Evolutionary conservation across 2,329 filamentous ascomycete species (phyloP).

Genomic region (Emericellopsis cladophorae): DNA sequence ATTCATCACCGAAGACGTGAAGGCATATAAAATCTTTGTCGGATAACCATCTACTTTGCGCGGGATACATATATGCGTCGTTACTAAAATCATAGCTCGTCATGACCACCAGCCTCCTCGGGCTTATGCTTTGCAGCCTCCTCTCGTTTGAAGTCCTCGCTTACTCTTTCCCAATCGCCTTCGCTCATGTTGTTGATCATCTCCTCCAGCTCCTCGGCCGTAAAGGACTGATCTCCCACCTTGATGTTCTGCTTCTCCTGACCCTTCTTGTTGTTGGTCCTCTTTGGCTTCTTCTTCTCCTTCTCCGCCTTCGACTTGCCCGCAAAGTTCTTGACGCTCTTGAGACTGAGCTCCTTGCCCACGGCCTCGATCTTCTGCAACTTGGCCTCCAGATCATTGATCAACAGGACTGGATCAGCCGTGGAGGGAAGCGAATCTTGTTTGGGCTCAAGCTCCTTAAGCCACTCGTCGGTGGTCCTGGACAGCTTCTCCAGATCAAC

Average conservation of each 20-base stretch:
- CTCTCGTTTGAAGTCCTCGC: conserved; percentile 14
- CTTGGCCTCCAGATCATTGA: conserved; percentile 59
- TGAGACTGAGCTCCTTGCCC: conserved; percentile 58
- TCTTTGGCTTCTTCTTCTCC: conserved; percentile 24
- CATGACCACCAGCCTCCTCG: conserved; percentile 6
- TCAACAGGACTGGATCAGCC: conserved; percentile 63
- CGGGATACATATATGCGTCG: not conserved
- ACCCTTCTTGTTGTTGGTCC: conserved; percentile 19
- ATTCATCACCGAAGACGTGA: no score
- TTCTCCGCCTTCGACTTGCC: conserved; percentile 31
- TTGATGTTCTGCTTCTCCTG: conserved; percentile 27
- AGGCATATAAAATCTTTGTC: not conserved
- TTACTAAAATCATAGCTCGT: conserved; percentile 5
- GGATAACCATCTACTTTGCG: not conserved
- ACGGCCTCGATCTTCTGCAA: conserved; percentile 59
- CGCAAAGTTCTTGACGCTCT: conserved; percentile 47
- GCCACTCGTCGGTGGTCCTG: conserved; percentile 56
- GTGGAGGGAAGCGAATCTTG: conserved; percentile 59
- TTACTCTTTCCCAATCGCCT: conserved; percentile 10
- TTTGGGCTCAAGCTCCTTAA: conserved; percentile 55
- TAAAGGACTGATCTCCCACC: conserved; percentile 19
- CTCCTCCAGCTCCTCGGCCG: conserved; percentile 30
- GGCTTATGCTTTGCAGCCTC: conserved; percentile 13
- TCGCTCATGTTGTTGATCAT: conserved; percentile 23
- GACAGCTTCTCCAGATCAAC: conserved; percentile 48